These are phyloP conservation scores for Annona squamosa DNA, from an alignment of 164 flowering plant species.

Conservation along the genomic window DNA sequence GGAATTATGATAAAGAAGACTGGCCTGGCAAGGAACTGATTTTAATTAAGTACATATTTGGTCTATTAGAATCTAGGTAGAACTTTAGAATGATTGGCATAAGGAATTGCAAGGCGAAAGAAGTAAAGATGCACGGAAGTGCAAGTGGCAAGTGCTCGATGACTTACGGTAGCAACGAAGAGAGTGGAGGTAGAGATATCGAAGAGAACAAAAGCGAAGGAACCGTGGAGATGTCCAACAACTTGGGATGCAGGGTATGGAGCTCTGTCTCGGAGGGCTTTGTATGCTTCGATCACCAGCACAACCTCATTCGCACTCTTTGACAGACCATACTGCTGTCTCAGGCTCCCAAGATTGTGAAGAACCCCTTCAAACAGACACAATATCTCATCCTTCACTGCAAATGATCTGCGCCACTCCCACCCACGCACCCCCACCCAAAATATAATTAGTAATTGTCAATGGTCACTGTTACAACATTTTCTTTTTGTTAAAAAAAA, in stretches of 20 bases:
- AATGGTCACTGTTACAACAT: too few species aligned
- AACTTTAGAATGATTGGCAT: too few species aligned
- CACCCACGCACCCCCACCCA: too few species aligned
- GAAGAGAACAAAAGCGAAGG: slow-evolving; percentile 66
- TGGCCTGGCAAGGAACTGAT: too few species aligned
- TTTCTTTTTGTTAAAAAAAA: too few species aligned
- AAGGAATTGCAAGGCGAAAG: too few species aligned
- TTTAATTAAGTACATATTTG: too few species aligned
- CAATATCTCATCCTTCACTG: slow-evolving; percentile 40
- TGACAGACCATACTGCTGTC: slow-evolving; percentile 66
- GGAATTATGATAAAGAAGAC: too few species aligned
- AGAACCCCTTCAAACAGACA: slow-evolving; percentile 68
- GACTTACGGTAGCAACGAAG: slow-evolving; percentile 55
- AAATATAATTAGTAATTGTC: too few species aligned
- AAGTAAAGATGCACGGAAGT: not conserved
- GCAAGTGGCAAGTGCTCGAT: not conserved
- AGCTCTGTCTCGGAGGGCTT: slow-evolving; percentile 76
- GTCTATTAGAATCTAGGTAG: too few species aligned
- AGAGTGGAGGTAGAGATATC: slow-evolving; percentile 51
- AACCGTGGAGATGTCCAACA: slow-evolving; percentile 59
- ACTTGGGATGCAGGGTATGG: slow-evolving; percentile 80
- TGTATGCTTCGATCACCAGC: slow-evolving; percentile 70
- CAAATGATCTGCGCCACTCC: slow-evolving; percentile 17
- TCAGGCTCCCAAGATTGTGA: slow-evolving; percentile 47
- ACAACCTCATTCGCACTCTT: slow-evolving; percentile 64